Conservation (phyloP, 1,284 basidiomycete genomes). For the Apiotrichum domesticum region DNA sequence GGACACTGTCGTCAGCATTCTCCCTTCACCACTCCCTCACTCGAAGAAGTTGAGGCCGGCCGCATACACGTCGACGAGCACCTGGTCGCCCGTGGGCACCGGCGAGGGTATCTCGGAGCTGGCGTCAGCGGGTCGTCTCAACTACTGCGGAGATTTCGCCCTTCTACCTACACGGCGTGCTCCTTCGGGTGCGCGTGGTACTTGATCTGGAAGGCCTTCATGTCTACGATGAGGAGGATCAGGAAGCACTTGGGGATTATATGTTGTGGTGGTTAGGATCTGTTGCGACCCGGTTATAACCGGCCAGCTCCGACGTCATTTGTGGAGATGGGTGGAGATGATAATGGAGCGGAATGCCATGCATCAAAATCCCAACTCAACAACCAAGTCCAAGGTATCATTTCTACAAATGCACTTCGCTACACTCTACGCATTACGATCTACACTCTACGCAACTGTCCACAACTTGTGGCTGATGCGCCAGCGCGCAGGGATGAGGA, state of each 20-base stretch:
- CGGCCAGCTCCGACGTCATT: too few species aligned
- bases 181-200: constrained; percentile 64
- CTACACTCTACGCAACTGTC: constrained; percentile 6
- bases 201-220: constrained; percentile 75
- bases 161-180: neutral
- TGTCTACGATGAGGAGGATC: constrained; percentile 34
- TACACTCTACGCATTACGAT: too few species aligned
- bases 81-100: constrained; percentile 54
- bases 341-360: too few species aligned
- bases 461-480: constrained; percentile 11
- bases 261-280: too few species aligned
- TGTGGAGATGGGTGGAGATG: too few species aligned
- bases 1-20: constrained; percentile 48
- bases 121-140: neutral
- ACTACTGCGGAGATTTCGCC: neutral
- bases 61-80: constrained; percentile 71
- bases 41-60: constrained; percentile 43
- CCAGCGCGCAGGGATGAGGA: constrained; percentile 13
- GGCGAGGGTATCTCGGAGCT: constrained; percentile 56
- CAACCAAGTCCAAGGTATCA: neutral
- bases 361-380: too few species aligned
- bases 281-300: too few species aligned
- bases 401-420: neutral
- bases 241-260: neutral
- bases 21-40: constrained; percentile 14